A percentile compares a stretch with the other conserved stretches of the same genome.
phyloP scores from a whole-genome alignment of 1,284 basidiomycete genomes.

The Xerocomus amazonicus region DNA sequence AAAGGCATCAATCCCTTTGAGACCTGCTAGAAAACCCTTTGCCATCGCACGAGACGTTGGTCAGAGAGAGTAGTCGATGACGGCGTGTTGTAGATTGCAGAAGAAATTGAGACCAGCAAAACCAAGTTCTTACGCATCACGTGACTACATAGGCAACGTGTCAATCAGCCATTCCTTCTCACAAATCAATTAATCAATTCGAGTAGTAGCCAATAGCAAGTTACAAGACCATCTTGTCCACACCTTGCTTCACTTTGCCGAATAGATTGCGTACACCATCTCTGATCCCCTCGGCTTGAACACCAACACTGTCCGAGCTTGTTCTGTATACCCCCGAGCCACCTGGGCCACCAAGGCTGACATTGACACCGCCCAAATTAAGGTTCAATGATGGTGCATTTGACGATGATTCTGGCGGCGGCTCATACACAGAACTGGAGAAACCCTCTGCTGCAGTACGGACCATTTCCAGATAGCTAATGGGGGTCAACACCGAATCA shows the following conservation, averaged over 20 bases:
- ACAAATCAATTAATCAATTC: too few relatives aligned
- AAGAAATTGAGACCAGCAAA: not conserved
- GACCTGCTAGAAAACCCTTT: conserved; percentile 66
- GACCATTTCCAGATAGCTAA: conserved; percentile 74
- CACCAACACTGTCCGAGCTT: conserved; percentile 64
- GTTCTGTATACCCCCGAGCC: conserved; percentile 82
- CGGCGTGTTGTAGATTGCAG: conserved; percentile 26
- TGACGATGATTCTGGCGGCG: conserved; percentile 63
- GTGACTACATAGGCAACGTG: conserved; percentile 28
- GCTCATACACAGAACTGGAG: conserved; percentile 64
- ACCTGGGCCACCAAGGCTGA: conserved; percentile 82
- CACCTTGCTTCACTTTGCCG: conserved; percentile 85
- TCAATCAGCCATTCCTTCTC: conserved; percentile 4
- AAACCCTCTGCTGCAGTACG: conserved; percentile 58
- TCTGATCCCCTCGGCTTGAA: conserved; percentile 79
- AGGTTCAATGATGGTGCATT: conserved; percentile 78
- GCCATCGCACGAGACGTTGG: conserved; percentile 49
- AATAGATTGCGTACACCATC: conserved; percentile 85
- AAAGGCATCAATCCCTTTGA: conserved; percentile 94
- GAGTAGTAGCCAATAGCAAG: not conserved
- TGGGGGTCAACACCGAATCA: conserved; percentile 4
- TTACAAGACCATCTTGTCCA: conserved; percentile 67
- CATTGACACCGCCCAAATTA: conserved; percentile 86
- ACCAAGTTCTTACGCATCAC: conserved; percentile 10
- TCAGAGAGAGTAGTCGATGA: conserved; percentile 31